These are phyloP conservation scores for Kluyveromyces dobzhanskii DNA, from an alignment of 805 yeast species.

Conservation along the genomic window DNA sequence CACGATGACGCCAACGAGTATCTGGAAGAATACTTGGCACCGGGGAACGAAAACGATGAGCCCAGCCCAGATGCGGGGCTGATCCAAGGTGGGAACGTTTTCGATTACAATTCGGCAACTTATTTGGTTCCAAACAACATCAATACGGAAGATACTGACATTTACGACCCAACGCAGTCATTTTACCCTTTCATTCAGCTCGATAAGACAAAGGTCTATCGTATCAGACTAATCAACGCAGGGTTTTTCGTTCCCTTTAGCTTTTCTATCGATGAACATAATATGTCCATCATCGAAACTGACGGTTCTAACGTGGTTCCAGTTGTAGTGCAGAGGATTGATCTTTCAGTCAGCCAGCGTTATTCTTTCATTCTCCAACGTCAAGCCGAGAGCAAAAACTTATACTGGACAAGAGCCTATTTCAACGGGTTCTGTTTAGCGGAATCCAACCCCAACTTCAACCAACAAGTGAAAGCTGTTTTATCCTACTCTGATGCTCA, in stretches of 20 bases:
- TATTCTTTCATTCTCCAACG: slow-evolving; percentile 17
- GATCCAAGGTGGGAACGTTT: slow-evolving; percentile 33
- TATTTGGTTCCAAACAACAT: slow-evolving; percentile 14
- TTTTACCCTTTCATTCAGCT: slow-evolving; percentile 12
- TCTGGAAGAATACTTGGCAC: slow-evolving; percentile 31
- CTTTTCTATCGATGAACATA: slow-evolving; percentile 43
- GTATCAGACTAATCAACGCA: slow-evolving; percentile 40
- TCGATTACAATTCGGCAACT: slow-evolving; percentile 22
- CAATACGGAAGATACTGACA: slow-evolving; percentile 22
- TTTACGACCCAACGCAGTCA: not conserved
- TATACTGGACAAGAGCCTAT: slow-evolving; percentile 34
- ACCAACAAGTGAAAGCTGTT: slow-evolving; percentile 28
- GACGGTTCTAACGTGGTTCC: slow-evolving; percentile 47
- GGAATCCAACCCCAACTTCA: slow-evolving; percentile 27
- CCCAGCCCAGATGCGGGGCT: slow-evolving; percentile 42
- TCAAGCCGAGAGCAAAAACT: slow-evolving; percentile 37
- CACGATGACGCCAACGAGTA: slow-evolving; percentile 27
- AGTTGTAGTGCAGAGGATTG: slow-evolving; percentile 33
- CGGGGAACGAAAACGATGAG: slow-evolving; percentile 39
- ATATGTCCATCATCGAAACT: slow-evolving; percentile 41
- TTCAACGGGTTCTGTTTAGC: slow-evolving; percentile 32
- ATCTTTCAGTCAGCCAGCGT: slow-evolving; percentile 54
- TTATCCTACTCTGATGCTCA: slow-evolving; percentile 22
- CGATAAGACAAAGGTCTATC: slow-evolving; percentile 23
- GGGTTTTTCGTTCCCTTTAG: slow-evolving; percentile 46